Conservation (phyloP, 441 rosid genomes). For the Aquilaria agallochum region DNA sequence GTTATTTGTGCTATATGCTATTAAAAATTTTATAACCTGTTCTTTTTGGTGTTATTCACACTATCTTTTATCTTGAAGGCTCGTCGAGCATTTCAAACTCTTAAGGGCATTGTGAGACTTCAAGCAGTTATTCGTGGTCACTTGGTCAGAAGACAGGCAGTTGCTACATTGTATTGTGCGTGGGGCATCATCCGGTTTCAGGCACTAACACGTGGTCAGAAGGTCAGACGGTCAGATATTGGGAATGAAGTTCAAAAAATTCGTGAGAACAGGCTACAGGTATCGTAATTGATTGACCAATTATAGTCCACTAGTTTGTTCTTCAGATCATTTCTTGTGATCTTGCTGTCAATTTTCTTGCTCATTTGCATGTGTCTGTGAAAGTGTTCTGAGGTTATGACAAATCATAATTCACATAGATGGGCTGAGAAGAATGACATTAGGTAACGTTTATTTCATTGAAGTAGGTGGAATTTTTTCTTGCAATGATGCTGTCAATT, state of each 20-base stretch:
- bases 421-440: too few relatives aligned
- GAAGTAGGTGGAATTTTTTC: too few relatives aligned
- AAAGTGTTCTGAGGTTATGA: neutral
- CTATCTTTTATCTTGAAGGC: slow-evolving; percentile 29
- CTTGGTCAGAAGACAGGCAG: slow-evolving; percentile 70
- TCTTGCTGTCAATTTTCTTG: neutral
- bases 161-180: slow-evolving; percentile 58
- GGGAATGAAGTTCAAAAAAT: slow-evolving; percentile 34
- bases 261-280: slow-evolving; percentile 30
- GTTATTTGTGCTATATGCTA: too few relatives aligned
- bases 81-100: slow-evolving; percentile 50
- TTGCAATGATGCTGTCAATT: too few relatives aligned
- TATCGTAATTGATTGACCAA: slow-evolving; percentile 14
- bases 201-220: slow-evolving; percentile 49
- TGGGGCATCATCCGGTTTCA: slow-evolving; percentile 57
- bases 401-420: too few relatives aligned
- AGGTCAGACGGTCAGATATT: slow-evolving; percentile 42
- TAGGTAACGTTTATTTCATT: too few relatives aligned
- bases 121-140: slow-evolving; percentile 72
- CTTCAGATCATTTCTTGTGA: neutral
- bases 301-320: neutral
- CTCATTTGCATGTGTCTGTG: neutral
- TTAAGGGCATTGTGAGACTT: slow-evolving; percentile 51
- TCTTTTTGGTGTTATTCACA: too few relatives aligned
- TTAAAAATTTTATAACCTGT: too few relatives aligned